Conservation (phyloP, 768 basidiomycete genomes). For the Mycena capillaripes region DNA sequence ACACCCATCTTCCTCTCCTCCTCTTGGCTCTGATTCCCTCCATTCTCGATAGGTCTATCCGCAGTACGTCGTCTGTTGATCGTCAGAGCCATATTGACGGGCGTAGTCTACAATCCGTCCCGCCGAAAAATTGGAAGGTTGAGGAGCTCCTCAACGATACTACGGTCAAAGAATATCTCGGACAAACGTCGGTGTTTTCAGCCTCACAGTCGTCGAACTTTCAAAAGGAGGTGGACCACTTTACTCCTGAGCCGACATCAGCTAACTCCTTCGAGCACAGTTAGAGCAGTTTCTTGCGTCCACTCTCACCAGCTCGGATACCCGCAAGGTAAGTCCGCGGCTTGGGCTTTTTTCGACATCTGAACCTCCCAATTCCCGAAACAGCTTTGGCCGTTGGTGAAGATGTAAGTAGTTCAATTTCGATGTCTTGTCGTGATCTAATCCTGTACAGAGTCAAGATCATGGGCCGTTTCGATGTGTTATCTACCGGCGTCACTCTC, state of each 20-base stretch:
- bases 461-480: slow-evolving; percentile 30
- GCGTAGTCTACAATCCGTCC: slow-evolving; percentile 8
- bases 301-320: slow-evolving; percentile 2
- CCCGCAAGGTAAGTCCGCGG: slow-evolving; percentile 19
- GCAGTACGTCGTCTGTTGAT: slow-evolving; percentile 14
- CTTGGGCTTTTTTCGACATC: background rate
- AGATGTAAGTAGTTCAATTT: slow-evolving; percentile 4
- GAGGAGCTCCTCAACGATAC: slow-evolving; percentile 20
- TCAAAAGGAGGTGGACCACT: slow-evolving; percentile 23
- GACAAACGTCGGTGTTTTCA: background rate
- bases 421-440: background rate
- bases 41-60: slow-evolving; percentile 24
- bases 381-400: slow-evolving; percentile 36
- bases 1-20: background rate
- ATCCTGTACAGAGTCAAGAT: slow-evolving; percentile 22
- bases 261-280: background rate
- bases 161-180: slow-evolving; percentile 6
- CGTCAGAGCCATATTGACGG: background rate
- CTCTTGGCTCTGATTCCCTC: background rate
- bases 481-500: slow-evolving; percentile 33
- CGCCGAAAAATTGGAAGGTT: slow-evolving; percentile 4
- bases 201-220: slow-evolving; percentile 7
- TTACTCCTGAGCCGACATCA: background rate
- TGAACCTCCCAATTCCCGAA: background rate
- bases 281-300: slow-evolving; percentile 33